phyloP scores from a whole-genome alignment of 2,329 filamentous ascomycete genomes.

The Colletotrichum siamense region DNA sequence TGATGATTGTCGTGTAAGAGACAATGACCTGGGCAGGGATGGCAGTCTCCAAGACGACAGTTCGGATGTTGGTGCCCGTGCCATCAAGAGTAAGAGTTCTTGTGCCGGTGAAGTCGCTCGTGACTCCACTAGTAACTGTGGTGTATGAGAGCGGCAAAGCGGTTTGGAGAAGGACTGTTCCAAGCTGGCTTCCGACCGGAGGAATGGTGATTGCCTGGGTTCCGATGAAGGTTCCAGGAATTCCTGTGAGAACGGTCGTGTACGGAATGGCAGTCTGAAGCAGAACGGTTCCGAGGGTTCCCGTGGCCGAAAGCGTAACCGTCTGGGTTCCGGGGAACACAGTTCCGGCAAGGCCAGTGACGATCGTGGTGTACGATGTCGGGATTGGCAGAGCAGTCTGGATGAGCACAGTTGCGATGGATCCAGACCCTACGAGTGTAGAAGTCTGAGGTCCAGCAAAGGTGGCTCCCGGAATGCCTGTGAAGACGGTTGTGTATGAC shows the following conservation, averaged over 20 bases:
- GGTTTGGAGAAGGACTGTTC: constrained; percentile 1
- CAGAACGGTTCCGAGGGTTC: neutral
- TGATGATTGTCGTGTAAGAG: constrained; percentile 4
- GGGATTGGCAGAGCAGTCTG: neutral
- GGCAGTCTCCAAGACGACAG: neutral
- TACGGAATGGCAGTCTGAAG: neutral
- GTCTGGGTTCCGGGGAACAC: neutral
- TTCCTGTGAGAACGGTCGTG: neutral
- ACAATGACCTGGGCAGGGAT: neutral
- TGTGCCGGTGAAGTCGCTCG: neutral
- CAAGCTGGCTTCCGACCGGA: neutral
- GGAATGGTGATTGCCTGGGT: neutral
- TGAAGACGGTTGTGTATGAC: neutral
- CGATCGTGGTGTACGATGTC: neutral
- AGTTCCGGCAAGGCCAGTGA: neutral
- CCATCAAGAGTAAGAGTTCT: neutral
- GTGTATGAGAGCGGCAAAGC: constrained; percentile 1
- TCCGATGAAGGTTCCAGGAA: neutral
- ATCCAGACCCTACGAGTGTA: neutral
- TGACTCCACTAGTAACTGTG: neutral
- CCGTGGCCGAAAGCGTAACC: neutral
- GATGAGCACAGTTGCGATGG: neutral
- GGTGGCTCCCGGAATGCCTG: neutral
- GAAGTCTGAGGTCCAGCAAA: neutral
- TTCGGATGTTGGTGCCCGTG: neutral